Base-by-base conservation (phyloP, 2,329 filamentous ascomycete genomes). In the Colletotrichum paranaense region DNA sequence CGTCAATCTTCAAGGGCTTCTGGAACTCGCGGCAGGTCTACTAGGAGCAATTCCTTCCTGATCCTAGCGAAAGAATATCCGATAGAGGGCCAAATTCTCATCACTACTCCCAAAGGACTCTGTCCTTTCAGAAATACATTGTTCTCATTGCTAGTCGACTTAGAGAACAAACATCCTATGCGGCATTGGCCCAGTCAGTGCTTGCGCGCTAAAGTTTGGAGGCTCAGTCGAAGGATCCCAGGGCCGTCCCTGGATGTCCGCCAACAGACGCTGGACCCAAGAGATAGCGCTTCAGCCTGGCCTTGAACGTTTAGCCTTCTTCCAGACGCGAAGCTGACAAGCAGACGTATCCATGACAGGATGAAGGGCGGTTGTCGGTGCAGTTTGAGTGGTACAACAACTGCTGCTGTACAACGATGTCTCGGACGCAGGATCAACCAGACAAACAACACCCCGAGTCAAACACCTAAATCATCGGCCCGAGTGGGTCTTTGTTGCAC, bases 321-420 rank as follows among this genome's bases (percentile, higher is more conserved):
- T 46, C 24, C 62, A 66, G 24, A 42, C 24, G 16, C 30, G n/a
- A 42, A 35, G 22, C 35, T 73, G 60, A 63, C 69, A 68, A 58
- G 65, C 28, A 19, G 58, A 52, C 57, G 30, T 32, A 68, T 24
- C 69, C 65, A 53, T 53, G 68, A 52, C 56, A 64, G 46, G 46
- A 52, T 56, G 59, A 49, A 53, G n/a, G 30, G 16, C 5, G 2
- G 42, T 49, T 7, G 16, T n/a, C 35, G 24, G 16, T 26, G 35
- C 53, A n/a, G 24, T 22, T 9, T 11, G 12, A 24, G 14, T 14
- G 32, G 22, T n/a, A 14, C 4, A 68, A 16, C 3, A 68, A 22
- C 3, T 24, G 16, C 59, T 73, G 55, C 46, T 38, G 70, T 65
- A 49, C 49, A 46, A 70, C 60, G 67, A 63, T 38, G 35, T 24